These are phyloP conservation scores for Acanthamoeba healyi DNA, from an alignment of 208 protist genomes.

Conservation along the genomic window DNA sequence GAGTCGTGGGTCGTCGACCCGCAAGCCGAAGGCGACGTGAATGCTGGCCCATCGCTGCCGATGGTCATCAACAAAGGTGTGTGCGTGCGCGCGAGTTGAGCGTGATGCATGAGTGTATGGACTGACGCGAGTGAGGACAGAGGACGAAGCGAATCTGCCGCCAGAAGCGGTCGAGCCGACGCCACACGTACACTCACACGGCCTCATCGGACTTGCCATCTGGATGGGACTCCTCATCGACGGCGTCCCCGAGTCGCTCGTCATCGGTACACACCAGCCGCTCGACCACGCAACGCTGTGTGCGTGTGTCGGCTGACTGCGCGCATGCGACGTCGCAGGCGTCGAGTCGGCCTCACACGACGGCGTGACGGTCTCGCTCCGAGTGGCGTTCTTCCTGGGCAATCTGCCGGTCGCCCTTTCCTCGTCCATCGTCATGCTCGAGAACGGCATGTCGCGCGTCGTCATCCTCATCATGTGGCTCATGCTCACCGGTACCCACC, in stretches of 20 bases:
- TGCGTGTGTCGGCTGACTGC: too few relatives aligned
- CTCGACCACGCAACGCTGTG: too few relatives aligned
- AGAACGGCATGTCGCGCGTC: background rate
- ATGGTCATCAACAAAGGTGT: background rate
- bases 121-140: background rate
- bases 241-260: conserved; percentile 3
- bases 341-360: background rate
- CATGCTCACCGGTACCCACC: background rate
- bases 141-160: background rate
- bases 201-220: background rate
- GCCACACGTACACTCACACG: background rate
- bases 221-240: background rate
- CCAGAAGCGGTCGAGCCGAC: background rate
- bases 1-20: background rate
- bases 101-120: background rate
- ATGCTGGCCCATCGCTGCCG: background rate
- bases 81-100: too few relatives aligned
- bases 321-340: background rate
- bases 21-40: background rate
- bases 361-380: background rate
- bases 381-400: conserved; percentile 10
- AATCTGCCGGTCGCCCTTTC: background rate
- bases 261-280: background rate
- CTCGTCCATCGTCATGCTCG: background rate
- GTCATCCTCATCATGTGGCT: conserved; percentile 3